Evolutionary conservation across 2,329 filamentous ascomycete genomes (phyloP).

Genomic region (Fusarium phyllophilum): DNA sequence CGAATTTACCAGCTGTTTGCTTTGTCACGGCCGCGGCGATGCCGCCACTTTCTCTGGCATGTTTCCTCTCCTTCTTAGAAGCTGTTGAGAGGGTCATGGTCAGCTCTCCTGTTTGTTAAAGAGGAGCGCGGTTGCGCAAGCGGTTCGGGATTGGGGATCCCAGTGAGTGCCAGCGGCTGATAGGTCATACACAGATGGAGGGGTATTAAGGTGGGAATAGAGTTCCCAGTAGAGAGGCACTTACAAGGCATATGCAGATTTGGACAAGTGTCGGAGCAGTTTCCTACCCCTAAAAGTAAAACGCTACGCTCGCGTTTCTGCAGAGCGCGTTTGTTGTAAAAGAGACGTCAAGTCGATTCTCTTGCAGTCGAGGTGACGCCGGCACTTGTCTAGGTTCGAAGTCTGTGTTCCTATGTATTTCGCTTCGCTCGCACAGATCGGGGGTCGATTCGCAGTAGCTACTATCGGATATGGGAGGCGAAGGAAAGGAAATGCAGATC

Average conservation of each 20-base stretch:
- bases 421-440: conserved; percentile 27
- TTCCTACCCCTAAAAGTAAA: conserved; percentile 42
- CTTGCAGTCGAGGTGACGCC: conserved; percentile 28
- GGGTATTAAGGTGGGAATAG: conserved; percentile 20
- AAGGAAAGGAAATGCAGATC: neutral
- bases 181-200: conserved; percentile 18
- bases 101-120: conserved; percentile 27
- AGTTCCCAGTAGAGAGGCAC: conserved; percentile 32
- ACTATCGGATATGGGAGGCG: conserved; percentile 9
- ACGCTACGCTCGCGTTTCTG: conserved; percentile 43
- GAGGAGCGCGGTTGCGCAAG: conserved; percentile 28
- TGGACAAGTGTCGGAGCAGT: conserved; percentile 46
- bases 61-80: conserved; percentile 64
- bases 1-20: conserved; percentile 62
- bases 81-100: conserved; percentile 47
- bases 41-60: conserved; percentile 64
- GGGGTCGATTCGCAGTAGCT: conserved; percentile 20
- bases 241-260: conserved; percentile 52
- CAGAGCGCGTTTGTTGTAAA: conserved; percentile 39
- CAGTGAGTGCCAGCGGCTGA: conserved; percentile 2
- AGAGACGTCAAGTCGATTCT: conserved; percentile 25
- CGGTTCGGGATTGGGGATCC: conserved; percentile 4
- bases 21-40: conserved; percentile 65
- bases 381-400: conserved; percentile 34
- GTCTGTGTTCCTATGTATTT: conserved; percentile 29